Percentiles rank a stretch among this genome's conserved stretches.
Conservation (phyloP, 441 rosid genomes). For the Syzygium syzygioides region DNA sequence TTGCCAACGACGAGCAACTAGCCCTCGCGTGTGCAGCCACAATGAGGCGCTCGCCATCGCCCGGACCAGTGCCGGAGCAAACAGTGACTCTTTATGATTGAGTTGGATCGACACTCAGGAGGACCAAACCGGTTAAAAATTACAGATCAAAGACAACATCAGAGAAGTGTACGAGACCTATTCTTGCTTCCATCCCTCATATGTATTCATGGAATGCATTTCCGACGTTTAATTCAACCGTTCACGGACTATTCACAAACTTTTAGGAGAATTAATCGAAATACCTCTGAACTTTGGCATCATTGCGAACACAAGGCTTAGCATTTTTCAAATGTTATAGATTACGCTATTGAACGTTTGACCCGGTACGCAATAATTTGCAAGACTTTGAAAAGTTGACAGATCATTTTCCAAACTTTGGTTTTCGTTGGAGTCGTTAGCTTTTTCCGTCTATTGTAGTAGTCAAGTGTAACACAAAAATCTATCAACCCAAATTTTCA, state of each 20-base stretch:
- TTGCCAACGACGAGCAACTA: rapidly evolving
- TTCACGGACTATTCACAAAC: background rate
- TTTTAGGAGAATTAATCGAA: background rate
- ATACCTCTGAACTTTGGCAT: background rate
- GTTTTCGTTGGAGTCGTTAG: background rate
- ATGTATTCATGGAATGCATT: background rate
- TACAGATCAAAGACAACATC: background rate
- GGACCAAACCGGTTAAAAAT: background rate
- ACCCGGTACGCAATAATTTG: rapidly evolving
- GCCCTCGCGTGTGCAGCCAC: background rate
- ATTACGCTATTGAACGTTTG: rapidly evolving
- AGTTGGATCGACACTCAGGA: background rate
- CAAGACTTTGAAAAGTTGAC: background rate
- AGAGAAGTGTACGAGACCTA: background rate
- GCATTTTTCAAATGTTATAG: background rate
- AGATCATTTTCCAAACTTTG: background rate
- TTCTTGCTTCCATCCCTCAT: background rate
- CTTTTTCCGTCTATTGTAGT: background rate
- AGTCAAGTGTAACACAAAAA: background rate
- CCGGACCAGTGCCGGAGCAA: background rate
- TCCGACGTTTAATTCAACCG: background rate
- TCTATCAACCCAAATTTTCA: no score
- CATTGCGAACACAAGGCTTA: background rate
- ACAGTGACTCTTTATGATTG: background rate
- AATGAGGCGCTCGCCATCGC: background rate